Conservation (phyloP, 495 filamentous ascomycete genomes). For the Aspergillus cristatus region DNA sequence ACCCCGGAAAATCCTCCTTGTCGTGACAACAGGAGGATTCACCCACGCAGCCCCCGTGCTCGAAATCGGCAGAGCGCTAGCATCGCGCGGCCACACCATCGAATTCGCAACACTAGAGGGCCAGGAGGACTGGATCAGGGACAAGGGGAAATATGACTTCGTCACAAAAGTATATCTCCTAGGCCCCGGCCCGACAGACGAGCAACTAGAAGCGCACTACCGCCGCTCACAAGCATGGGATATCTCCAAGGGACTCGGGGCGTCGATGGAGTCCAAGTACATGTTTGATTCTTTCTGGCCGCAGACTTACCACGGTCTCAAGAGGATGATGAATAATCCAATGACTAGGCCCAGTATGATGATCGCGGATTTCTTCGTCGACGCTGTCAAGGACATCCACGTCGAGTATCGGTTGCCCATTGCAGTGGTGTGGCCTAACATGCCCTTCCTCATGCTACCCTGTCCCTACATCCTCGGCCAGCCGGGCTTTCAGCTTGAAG, state of each 20-base stretch:
- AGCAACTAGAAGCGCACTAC: slow-evolving; percentile 19
- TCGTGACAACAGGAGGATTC: slow-evolving; percentile 19
- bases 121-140: slow-evolving; percentile 22
- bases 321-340: slow-evolving; percentile 12
- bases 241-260: slow-evolving; percentile 14
- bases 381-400: slow-evolving; percentile 26
- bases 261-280: slow-evolving; percentile 20
- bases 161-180: slow-evolving; percentile 15
- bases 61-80: slow-evolving; percentile 26
- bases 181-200: slow-evolving; percentile 10
- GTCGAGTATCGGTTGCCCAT: slow-evolving; percentile 23
- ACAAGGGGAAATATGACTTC: slow-evolving; percentile 15
- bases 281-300: slow-evolving; percentile 31
- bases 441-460: slow-evolving; percentile 25
- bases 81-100: slow-evolving; percentile 24
- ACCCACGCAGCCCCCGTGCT: slow-evolving; percentile 27
- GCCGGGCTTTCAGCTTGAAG: slow-evolving; percentile 26
- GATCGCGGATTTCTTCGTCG: slow-evolving; percentile 29
- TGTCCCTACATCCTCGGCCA: slow-evolving; percentile 29
- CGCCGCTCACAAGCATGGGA: slow-evolving; percentile 22
- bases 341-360: slow-evolving; percentile 22
- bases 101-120: slow-evolving; percentile 29
- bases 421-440: slow-evolving; percentile 26
- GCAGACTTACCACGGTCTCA: slow-evolving; percentile 21
- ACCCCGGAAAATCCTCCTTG: slow-evolving; percentile 17